Evolutionary conservation across 495 filamentous ascomycete species (phyloP).

Genomic region (Podospora appendiculata): DNA sequence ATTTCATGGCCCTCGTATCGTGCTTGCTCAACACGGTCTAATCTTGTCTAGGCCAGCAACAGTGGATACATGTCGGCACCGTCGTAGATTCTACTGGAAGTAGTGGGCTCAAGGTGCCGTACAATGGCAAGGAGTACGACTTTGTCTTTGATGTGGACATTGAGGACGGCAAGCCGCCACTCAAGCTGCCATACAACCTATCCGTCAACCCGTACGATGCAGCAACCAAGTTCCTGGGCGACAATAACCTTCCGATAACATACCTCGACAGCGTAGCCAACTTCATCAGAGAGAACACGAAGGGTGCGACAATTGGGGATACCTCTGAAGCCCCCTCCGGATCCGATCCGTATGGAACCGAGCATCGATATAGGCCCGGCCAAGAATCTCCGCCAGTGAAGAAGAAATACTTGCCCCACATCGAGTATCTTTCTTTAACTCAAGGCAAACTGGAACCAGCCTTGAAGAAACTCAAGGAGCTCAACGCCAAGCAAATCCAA

Average conservation of each 20-base stretch:
- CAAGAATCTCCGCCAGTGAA: slow-evolving; percentile 45
- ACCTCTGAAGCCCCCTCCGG: slow-evolving; percentile 26
- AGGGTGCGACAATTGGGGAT: slow-evolving; percentile 71
- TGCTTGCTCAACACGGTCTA: slow-evolving; percentile 2
- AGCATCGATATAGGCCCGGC: slow-evolving; percentile 70
- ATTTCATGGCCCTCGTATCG: background rate
- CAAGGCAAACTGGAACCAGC: slow-evolving; percentile 32
- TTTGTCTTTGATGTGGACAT: slow-evolving; percentile 98
- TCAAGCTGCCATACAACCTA: slow-evolving; percentile 90
- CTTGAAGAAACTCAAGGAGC: slow-evolving; percentile 14
- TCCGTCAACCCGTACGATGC: slow-evolving; percentile 90
- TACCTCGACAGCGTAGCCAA: slow-evolving; percentile 92
- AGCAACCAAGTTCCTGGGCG: slow-evolving; percentile 82
- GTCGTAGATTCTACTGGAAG: slow-evolving; percentile 87
- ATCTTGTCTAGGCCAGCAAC: slow-evolving; percentile 27
- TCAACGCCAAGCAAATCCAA: slow-evolving; percentile 24
- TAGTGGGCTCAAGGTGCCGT: slow-evolving; percentile 60
- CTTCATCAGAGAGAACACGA: slow-evolving; percentile 85
- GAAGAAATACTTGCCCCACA: slow-evolving; percentile 65
- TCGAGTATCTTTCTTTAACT: slow-evolving; percentile 66
- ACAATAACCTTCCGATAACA: slow-evolving; percentile 82
- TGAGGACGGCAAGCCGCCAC: slow-evolving; percentile 85
- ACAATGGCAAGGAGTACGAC: slow-evolving; percentile 86
- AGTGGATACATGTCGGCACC: slow-evolving; percentile 84
- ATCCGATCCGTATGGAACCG: slow-evolving; percentile 69